Percentiles rank a stretch among this genome's conserved stretches.
phyloP scores from a whole-genome alignment of 257 asterid genomes.

The Linderniella brevidens region DNA sequence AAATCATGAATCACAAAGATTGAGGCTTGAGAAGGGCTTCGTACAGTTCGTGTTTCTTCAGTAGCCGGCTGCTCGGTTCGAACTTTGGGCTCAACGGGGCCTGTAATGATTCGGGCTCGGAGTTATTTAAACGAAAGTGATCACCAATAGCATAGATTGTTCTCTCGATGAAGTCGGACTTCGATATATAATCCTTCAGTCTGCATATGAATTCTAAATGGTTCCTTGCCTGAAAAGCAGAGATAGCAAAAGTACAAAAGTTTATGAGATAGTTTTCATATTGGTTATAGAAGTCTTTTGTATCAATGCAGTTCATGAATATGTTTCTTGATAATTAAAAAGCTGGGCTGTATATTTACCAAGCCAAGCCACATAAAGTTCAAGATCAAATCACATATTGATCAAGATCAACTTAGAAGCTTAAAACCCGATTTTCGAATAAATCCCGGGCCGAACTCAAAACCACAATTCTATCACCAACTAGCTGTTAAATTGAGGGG shows the following conservation, averaged over 20 bases:
- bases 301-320: too few relatives aligned
- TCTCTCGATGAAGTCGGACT: constrained; percentile 33
- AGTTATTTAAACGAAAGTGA: constrained; percentile 24
- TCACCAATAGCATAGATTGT: constrained; percentile 36
- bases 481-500: too few relatives aligned
- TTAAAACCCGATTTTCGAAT: too few relatives aligned
- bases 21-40: constrained; percentile 16
- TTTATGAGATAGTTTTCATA: not conserved
- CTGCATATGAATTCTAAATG: constrained; percentile 76
- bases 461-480: not conserved
- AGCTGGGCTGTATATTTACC: too few relatives aligned
- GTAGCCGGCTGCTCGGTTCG: constrained; percentile 40
- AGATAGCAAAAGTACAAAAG: constrained; percentile 4
- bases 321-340: too few relatives aligned
- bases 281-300: too few relatives aligned
- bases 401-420: too few relatives aligned
- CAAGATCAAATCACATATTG: too few relatives aligned
- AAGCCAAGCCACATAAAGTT: not conserved
- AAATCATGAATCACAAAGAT: not conserved
- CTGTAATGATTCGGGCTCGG: constrained; percentile 17
- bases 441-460: not conserved
- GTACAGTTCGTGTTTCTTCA: constrained; percentile 31
- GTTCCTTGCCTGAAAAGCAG: constrained; percentile 36
- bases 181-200: constrained; percentile 54
- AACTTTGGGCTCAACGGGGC: constrained; percentile 16